These are phyloP conservation scores for Golubevia pallescens DNA, from an alignment of 1,284 basidiomycete species.

Conservation along the genomic window DNA sequence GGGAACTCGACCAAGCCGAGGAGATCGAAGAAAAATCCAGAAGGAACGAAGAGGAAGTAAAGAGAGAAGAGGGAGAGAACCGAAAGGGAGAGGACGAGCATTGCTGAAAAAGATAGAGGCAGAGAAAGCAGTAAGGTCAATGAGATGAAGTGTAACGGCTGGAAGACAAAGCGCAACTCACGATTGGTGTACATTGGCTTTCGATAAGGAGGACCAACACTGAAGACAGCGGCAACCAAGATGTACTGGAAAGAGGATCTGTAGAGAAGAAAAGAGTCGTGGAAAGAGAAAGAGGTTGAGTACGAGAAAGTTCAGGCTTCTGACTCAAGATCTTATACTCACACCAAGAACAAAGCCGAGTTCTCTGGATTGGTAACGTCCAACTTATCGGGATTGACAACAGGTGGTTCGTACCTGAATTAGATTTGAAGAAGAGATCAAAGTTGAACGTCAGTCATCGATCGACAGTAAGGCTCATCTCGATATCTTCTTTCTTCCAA, in stretches of 20 bases:
- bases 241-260: slow-evolving; percentile 96
- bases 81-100: slow-evolving; percentile 46
- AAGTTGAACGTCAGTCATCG: neutral
- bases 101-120: slow-evolving; percentile 7
- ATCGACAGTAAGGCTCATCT: neutral
- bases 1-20: slow-evolving; percentile 55
- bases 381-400: slow-evolving; percentile 75
- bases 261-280: neutral
- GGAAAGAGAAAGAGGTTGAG: too few species aligned
- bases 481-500: neutral
- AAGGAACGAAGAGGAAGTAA: slow-evolving; percentile 50
- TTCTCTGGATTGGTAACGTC: slow-evolving; percentile 94
- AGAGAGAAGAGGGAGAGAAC: slow-evolving; percentile 36
- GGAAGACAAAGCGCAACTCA: too few species aligned
- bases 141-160: neutral
- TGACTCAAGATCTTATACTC: neutral
- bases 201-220: slow-evolving; percentile 94
- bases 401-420: slow-evolving; percentile 69
- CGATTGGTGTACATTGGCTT: slow-evolving; percentile 94
- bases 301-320: neutral
- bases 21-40: slow-evolving; percentile 46
- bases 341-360: slow-evolving; percentile 83
- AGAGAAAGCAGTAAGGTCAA: neutral
- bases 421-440: neutral
- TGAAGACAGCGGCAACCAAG: slow-evolving; percentile 92